Conservation (phyloP, 768 basidiomycete genomes). For the Pulveroboletus sp. region DNA sequence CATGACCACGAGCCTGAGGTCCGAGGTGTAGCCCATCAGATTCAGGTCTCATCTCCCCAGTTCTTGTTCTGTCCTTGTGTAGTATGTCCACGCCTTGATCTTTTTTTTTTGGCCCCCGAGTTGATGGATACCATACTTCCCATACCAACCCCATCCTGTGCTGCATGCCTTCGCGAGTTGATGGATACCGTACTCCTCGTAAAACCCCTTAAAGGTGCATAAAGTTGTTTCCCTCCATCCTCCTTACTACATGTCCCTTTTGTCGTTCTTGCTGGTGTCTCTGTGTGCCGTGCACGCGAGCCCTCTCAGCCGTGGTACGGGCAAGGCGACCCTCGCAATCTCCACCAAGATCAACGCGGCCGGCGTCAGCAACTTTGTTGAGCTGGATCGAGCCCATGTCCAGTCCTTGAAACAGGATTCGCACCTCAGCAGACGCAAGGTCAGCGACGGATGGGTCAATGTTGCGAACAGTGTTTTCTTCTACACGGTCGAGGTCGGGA, state of each 20-base stretch:
- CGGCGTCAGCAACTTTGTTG: slow-evolving; percentile 14
- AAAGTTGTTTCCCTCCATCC: too few relatives aligned
- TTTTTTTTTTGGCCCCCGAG: too few relatives aligned
- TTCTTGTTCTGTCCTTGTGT: too few relatives aligned
- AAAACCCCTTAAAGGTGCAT: too few relatives aligned
- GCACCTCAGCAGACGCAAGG: not conserved
- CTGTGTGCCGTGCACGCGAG: slow-evolving; percentile 3
- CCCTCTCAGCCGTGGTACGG: slow-evolving; percentile 1
- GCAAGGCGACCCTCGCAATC: slow-evolving; percentile 14
- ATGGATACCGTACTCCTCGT: too few relatives aligned
- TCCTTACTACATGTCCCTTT: not conserved
- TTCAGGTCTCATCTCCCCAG: too few relatives aligned
- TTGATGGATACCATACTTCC: too few relatives aligned
- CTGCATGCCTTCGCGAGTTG: too few relatives aligned
- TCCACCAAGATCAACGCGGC: slow-evolving; percentile 7
- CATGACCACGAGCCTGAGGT: too few relatives aligned
- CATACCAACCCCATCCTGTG: too few relatives aligned
- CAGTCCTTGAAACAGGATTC: slow-evolving; percentile 4
- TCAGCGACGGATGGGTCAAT: not conserved
- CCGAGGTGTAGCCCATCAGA: too few relatives aligned
- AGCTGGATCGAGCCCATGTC: slow-evolving; percentile 20
- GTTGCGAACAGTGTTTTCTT: slow-evolving; percentile 21
- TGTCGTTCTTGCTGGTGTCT: slow-evolving; percentile 11
- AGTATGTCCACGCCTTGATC: too few relatives aligned
- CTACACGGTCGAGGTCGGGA: slow-evolving; percentile 29